Base-by-base conservation (phyloP, 2,329 filamentous ascomycete genomes). In the Chaetoscypha palmicola region DNA sequence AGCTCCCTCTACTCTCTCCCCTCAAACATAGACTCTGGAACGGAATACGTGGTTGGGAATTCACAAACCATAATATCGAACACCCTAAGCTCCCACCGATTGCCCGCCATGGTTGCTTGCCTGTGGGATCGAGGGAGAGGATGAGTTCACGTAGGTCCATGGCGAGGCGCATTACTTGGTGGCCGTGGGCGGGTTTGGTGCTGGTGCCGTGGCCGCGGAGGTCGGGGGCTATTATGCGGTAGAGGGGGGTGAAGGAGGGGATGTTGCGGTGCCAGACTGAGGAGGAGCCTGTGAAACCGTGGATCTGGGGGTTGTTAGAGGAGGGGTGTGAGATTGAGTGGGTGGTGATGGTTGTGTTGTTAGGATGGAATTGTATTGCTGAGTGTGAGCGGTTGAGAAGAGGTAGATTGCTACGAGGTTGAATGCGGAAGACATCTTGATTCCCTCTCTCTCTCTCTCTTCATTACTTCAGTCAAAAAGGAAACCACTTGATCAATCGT, bases 211-310 rank as follows among this genome's bases (percentile, higher is more conserved):
- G 60, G 1, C 60, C 59, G 7, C 60, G 49, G 0, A 62, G 52
- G 46, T 62, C 60, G 4, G 56, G 58, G 12, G 44, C 50, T 14
- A 61, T 54, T 21, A 62, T 49, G 5, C 57, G 51, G 38, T 58
- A 58, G 11, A 42, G 23, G 3, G 43, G 17, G 2, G 46, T 30
- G 12, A 61, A 46, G n/a, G 45, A 41, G 17, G 47, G 44, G 32
- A 62, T 53, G 33, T 62, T 62, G n/a, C 47, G 46, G 26, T 56
- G 45, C 56, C 55, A 62, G 24, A 60, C 58, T 22, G 38, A 44
- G 4, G 51, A 54, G 9, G 58, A 59, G n/a, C 60, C 60, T 2
- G 58, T 61, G 44, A 62, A 62, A 38, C 60, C 60, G 35, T 62
- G 60, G 16, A 62, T 53, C 60, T 62, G 28, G n/a, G n/a, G n/a